Base-by-base conservation (phyloP, 2,329 filamentous ascomycete species). In the Bisporella sp. region DNA sequence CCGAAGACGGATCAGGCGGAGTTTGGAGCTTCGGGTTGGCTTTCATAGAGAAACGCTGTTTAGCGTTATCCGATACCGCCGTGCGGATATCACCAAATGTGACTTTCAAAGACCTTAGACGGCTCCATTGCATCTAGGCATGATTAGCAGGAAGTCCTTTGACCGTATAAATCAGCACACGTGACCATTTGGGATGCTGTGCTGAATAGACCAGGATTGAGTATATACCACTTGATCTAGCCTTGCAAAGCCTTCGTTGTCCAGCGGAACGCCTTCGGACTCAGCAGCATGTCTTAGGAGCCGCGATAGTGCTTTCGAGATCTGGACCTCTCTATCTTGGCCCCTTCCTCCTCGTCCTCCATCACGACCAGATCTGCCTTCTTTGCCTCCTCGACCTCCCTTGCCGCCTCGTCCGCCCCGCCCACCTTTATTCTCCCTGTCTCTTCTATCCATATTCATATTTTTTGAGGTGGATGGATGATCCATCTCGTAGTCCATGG, bases 11-110 rank as follows among this genome's bases (percentile, higher is more conserved):
- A 51, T 57, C 46, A 7, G 57, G 58, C 28, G 57, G 56, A 7
- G 51, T 29, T 11, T 40, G 30, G n/a, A 62, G 54, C 4, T 57
- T 43, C 11, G 65, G 61, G 55, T 71, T 77, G 43, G 78, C 78
- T 48, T 89, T 84, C 63, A 97, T 75, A 1, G 83, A 80, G 73
- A 95, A 99, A 39, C 93, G 87, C 68, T 96, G 87, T 72, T 99
- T 99, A 63, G 92, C 87, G 64, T 89, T 95, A 45, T 78, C 78
- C 11, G 73, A 68, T 9, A 96, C 90, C 12, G 85, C 77, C 7
- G 75, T 66, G 48, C 79, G 73, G 55, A 99, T 75, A 58, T 96
- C 92, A 2, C 75, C 70, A 51, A 96, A 78, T 0, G 85, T 87
- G n/a, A 86, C 79, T 54, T 87, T 76, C 7, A 95, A 74, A 4